Base-by-base conservation (phyloP, 495 filamentous ascomycete species). In the Bryoglossum gracile region DNA sequence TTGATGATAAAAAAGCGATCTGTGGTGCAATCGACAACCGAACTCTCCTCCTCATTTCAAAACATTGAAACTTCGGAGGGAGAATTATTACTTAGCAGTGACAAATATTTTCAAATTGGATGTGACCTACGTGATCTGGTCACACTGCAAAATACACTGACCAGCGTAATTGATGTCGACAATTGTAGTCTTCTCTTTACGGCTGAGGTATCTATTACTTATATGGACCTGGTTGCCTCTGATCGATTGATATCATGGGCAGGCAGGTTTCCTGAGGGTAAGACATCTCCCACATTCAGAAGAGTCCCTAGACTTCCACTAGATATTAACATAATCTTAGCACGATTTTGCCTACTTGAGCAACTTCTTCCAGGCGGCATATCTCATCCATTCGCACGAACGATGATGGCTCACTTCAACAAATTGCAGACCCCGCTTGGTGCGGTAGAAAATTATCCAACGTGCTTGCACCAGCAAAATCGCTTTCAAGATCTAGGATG, bases 171-270 rank as follows among this genome's bases (percentile, higher is more conserved):
- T 16, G 68, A 82, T 23, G 60, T 81, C 24, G 52, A 70, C 3
- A 67, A 74, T 2, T 81, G 75, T 50, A 65, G 71, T 8, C 70
- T 95, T 9, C 76, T 95, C 43, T 92, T 88, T 58, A 76, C 85
- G 3, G 89, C 88, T 0, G 91, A 95, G 64, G 89, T 95, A 4
- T 94, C 88, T 4, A 73, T 94, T 25, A 89, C 89, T 1, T 95
- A 95, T 55, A 95, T 95, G 89, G 79, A 88, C 35, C 73, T 74
- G 14, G 65, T 77, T n/a, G 76, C 78, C 18, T 81, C 91, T 26
- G 80, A 94, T 66, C 68, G 68, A 17, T 70, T 95, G 3, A 78
- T 95, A 18, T 57, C 65, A 28, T 92, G 85, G 85, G 80, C 81
- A 6, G 71, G 75, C 32, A 72, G 63, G 11, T 65, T 89, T 38